Percentiles rank a stretch among this genome's conserved stretches.
Conservation (phyloP, 73 alveolate species). For the Breviolum minutum region DNA sequence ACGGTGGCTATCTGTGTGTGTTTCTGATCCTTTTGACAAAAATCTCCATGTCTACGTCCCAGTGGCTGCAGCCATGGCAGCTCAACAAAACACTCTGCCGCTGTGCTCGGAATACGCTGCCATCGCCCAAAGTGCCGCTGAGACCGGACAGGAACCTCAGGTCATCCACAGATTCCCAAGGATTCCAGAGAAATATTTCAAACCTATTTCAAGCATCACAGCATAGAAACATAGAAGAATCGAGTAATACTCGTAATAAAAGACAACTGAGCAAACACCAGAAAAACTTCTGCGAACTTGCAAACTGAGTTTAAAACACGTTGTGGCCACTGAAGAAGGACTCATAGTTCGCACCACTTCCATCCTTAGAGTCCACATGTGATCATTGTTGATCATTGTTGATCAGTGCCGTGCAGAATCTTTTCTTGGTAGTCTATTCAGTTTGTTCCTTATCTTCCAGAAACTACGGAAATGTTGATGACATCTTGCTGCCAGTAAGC, state of each 20-base stretch:
- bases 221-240: too few species aligned
- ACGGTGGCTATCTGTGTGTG: too few species aligned
- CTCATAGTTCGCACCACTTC: background rate
- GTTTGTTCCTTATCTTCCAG: background rate
- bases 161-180: too few species aligned
- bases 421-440: too few species aligned
- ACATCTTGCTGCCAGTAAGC: background rate
- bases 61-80: slow-evolving; percentile 38
- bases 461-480: too few species aligned
- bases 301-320: background rate
- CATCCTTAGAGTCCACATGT: background rate
- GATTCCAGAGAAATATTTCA: too few species aligned
- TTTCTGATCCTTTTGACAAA: too few species aligned
- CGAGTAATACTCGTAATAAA: too few species aligned
- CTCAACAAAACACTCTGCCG: background rate
- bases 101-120: background rate
- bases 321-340: slow-evolving; percentile 38
- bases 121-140: background rate
- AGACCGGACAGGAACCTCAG: slow-evolving; percentile 16
- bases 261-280: background rate
- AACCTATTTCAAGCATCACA: too few species aligned
- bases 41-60: background rate
- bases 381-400: too few species aligned
- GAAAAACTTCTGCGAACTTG: background rate
- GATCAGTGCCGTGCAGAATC: too few species aligned